Base-by-base conservation (phyloP, 2,329 filamentous ascomycete species). In the Bretziella fagacearum region DNA sequence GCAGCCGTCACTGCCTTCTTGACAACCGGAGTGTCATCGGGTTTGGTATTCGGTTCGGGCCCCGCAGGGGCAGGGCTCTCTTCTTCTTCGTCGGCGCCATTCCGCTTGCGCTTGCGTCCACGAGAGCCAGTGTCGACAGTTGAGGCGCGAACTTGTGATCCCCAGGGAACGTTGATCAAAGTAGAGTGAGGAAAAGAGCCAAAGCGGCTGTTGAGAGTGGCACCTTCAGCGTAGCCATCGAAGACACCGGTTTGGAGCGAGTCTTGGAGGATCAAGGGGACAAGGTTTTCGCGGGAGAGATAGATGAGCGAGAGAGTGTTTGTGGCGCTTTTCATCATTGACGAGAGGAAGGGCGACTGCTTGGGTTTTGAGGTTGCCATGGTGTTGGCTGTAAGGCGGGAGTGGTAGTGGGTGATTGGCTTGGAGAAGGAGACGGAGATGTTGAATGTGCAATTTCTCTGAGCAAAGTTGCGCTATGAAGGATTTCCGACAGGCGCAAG, bases 61-160 rank as follows among this genome's bases (percentile, higher is more conserved):
- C 54, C 56, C 11, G 36, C 30, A 7, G 44, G 17, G 8, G 37
- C 37, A 18, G 25, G 15, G 8, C 20, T 37, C 18, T 56, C 56
- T 27, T 60, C 59, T 25, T 51, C 55, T 1, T 64, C 60, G 17
- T 65, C 63, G 6, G 46, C 37, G 8, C 37, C 37, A 26, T 37
- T 47, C 4, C 52, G 46, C 46, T 56, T 50, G 47, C 73, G 68
- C 61, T 79, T 81, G 44, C 81, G 73, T 27, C 85, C 85, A 55
- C 86, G 71, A n/a, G 85, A 91, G 10, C 87, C 86, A 0, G 87
- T 95, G 57, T 95, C 84, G 48, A 95, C 86, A 26, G 80, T 76
- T 1, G 86, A 94, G 6, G 91, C 91, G 40, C 84, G 73, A 18
- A 96, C 79, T 60, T 96, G 91, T 5, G 83, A 85, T 23, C 91